Percentiles rank a stretch among this genome's conserved stretches.
Evolutionary conservation across 257 asterid species (phyloP).

Genomic region (Solanum clarkiae): DNA sequence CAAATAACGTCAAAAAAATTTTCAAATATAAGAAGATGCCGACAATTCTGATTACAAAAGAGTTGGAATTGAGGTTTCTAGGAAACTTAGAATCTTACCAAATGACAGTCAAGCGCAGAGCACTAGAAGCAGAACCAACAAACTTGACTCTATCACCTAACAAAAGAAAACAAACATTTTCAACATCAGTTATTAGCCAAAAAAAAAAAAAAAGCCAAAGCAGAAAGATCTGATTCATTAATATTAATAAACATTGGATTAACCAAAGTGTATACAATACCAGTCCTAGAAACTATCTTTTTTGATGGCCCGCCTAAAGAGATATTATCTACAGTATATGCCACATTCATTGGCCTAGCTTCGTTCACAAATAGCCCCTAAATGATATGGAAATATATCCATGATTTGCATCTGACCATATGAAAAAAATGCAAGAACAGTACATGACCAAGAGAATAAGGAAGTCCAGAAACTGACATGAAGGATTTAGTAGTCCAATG

Average conservation of each 20-base stretch:
- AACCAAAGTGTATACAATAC: slow-evolving; percentile 8
- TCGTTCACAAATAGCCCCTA: slow-evolving; percentile 55
- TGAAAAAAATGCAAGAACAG: background rate
- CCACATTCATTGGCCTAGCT: slow-evolving; percentile 47
- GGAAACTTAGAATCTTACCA: background rate
- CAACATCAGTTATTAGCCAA: slow-evolving; percentile 1
- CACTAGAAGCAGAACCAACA: slow-evolving; percentile 46
- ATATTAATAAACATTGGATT: background rate
- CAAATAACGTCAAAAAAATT: background rate
- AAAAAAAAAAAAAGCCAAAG: background rate
- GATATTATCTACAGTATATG: slow-evolving; percentile 27
- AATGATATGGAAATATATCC: slow-evolving; percentile 7
- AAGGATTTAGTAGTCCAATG: background rate
- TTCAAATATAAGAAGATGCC: background rate
- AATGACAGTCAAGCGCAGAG: slow-evolving; percentile 21
- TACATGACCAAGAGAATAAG: background rate
- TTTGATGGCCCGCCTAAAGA: slow-evolving; percentile 26
- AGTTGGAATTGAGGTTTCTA: background rate
- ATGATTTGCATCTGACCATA: background rate
- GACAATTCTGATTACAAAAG: background rate
- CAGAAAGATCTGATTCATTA: background rate
- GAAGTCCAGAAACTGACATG: background rate
- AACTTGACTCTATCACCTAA: slow-evolving; percentile 77
- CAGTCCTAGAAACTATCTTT: slow-evolving; percentile 31
- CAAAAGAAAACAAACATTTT: background rate